Evolutionary conservation across 176 grass and related monocot genomes (phyloP).

Genomic region (Thinopyrum elongatum): DNA sequence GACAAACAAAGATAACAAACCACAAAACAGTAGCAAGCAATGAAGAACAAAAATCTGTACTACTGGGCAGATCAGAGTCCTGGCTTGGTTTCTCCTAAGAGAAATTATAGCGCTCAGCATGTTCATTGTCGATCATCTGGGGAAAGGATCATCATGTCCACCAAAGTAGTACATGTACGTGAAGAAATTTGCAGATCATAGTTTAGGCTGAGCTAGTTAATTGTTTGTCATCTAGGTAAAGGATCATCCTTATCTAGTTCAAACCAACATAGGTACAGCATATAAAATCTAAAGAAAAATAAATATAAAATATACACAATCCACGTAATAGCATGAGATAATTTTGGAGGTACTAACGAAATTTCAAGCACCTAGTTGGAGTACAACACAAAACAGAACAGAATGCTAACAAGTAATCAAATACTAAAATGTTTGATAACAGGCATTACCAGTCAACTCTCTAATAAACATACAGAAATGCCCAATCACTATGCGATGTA

Average conservation of each 20-base stretch:
- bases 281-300: neutral
- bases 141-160: slow-evolving; percentile 56
- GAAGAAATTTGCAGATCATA: neutral
- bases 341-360: neutral
- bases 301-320: neutral
- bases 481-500: neutral
- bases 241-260: neutral
- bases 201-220: neutral
- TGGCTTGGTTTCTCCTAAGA: slow-evolving; percentile 51
- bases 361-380: neutral
- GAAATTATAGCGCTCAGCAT: slow-evolving; percentile 45
- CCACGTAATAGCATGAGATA: neutral
- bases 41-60: neutral
- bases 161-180: neutral
- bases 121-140: slow-evolving; percentile 53
- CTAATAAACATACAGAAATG: no score
- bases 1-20: neutral
- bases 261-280: neutral
- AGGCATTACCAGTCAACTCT: no score
- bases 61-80: slow-evolving; percentile 35
- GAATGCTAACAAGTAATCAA: neutral
- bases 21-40: neutral
- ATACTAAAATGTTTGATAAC: neutral
- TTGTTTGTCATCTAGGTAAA: neutral
- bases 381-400: neutral